A percentile compares a stretch with the other conserved stretches of the same genome.
These are phyloP conservation scores for Coemansia sp. DNA, from an alignment of 192 early-diverging fungal genomes.

Conservation along the genomic window DNA sequence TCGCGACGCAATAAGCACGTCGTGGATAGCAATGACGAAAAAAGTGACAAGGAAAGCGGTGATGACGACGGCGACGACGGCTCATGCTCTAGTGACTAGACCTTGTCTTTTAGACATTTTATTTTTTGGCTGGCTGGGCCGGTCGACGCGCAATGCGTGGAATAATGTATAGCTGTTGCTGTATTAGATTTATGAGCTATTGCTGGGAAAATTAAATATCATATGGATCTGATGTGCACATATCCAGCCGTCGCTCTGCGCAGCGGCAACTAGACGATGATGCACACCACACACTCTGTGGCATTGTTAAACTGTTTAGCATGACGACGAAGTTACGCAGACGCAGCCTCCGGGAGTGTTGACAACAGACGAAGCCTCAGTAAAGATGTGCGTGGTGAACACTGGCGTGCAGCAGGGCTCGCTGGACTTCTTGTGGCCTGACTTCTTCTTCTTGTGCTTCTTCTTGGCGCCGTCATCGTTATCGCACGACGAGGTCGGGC, in stretches of 20 bases:
- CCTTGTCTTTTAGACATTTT: neutral
- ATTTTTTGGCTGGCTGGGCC: neutral
- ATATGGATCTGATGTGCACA: neutral
- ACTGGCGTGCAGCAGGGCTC: slow-evolving; percentile 28
- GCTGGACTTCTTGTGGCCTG: slow-evolving; percentile 20
- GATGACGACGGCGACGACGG: slow-evolving; percentile 13
- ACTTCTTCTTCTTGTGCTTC: slow-evolving; percentile 23
- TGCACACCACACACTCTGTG: neutral
- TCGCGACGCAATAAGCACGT: slow-evolving; percentile 5
- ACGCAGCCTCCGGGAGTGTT: slow-evolving; percentile 40
- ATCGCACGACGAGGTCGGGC: slow-evolving; percentile 15
- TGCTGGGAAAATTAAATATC: neutral
- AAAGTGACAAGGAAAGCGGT: slow-evolving; percentile 6
- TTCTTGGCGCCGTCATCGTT: slow-evolving; percentile 19
- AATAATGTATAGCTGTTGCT: slow-evolving; percentile 6
- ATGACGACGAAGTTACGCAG: slow-evolving; percentile 42
- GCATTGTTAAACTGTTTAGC: neutral
- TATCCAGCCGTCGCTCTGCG: slow-evolving; percentile 21
- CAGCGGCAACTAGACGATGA: slow-evolving; percentile 6
- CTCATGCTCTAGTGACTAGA: slow-evolving; percentile 27
- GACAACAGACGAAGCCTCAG: slow-evolving; percentile 49
- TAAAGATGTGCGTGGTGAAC: slow-evolving; percentile 55
- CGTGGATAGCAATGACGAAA: neutral
- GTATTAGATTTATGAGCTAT: neutral
- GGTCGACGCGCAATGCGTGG: neutral